A percentile compares a stretch with the other conserved stretches of the same genome.
Evolutionary conservation across 2,329 filamentous ascomycete genomes (phyloP).

Genomic region (Aspergillus terreus): DNA sequence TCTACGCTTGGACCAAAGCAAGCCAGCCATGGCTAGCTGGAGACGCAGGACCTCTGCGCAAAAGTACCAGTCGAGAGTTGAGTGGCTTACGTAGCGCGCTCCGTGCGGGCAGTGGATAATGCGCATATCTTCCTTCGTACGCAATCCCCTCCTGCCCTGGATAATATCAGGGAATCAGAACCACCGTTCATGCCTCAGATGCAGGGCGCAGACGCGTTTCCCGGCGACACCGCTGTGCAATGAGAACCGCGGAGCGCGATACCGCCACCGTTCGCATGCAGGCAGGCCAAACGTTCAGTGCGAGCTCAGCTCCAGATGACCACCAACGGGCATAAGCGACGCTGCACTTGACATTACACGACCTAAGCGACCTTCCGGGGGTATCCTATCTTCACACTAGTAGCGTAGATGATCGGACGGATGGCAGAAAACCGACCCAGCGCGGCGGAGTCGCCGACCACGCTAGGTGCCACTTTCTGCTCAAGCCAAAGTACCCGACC

Average conservation of each 20-base stretch:
- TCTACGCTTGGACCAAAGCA: constrained; percentile 10
- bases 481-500: constrained; percentile 1
- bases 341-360: background rate
- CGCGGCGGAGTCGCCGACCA: background rate
- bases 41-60: background rate
- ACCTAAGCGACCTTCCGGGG: background rate
- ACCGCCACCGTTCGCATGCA: background rate
- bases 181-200: too few species aligned
- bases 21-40: background rate
- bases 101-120: too few species aligned
- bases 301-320: too few species aligned
- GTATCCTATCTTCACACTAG: background rate
- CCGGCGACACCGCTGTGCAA: background rate
- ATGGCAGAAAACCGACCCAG: background rate
- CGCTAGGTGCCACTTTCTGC: background rate
- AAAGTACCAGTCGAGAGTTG: background rate
- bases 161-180: too few species aligned
- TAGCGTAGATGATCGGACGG: background rate
- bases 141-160: too few species aligned
- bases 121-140: too few species aligned
- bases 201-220: too few species aligned
- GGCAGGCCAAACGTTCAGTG: too few species aligned
- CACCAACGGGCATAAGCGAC: background rate
- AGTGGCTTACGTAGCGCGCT: background rate
- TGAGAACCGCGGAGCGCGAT: background rate